phyloP scores from a whole-genome alignment of 805 yeast species.

The Yamadazyma laniorum region DNA sequence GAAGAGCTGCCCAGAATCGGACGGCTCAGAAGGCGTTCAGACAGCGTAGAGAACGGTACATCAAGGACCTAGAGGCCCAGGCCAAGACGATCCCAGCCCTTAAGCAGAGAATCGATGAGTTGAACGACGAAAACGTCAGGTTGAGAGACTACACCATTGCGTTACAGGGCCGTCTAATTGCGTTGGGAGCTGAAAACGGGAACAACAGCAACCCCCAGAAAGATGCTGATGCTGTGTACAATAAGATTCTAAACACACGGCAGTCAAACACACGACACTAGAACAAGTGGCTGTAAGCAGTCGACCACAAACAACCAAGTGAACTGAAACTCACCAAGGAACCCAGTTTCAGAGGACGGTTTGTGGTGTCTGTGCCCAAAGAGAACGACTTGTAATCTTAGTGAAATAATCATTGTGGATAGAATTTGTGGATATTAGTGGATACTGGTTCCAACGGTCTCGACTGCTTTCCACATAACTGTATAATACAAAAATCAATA shows the following conservation, averaged over 20 bases:
- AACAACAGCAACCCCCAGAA: neutral
- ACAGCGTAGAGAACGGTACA: constrained; percentile 75
- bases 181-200: constrained; percentile 27
- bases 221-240: constrained; percentile 1
- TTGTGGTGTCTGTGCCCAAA: too few species aligned
- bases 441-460: too few species aligned
- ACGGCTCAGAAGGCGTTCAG: constrained; percentile 91
- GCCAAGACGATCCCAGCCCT: constrained; percentile 63
- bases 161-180: constrained; percentile 65
- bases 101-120: constrained; percentile 61
- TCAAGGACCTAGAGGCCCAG: constrained; percentile 74
- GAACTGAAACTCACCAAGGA: too few species aligned
- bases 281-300: too few species aligned
- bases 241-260: constrained; percentile 6
- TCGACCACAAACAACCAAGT: too few species aligned
- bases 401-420: too few species aligned
- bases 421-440: too few species aligned
- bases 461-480: too few species aligned
- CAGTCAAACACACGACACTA: constrained; percentile 1
- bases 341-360: too few species aligned
- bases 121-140: constrained; percentile 67
- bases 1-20: constrained; percentile 90
- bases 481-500: too few species aligned
- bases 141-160: constrained; percentile 71
- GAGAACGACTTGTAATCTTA: too few species aligned